Percentiles rank a stretch among this genome's conserved stretches.
Evolutionary conservation across 83 land plant species (phyloP).

Genomic region (Diphasiastrum complanatum): DNA sequence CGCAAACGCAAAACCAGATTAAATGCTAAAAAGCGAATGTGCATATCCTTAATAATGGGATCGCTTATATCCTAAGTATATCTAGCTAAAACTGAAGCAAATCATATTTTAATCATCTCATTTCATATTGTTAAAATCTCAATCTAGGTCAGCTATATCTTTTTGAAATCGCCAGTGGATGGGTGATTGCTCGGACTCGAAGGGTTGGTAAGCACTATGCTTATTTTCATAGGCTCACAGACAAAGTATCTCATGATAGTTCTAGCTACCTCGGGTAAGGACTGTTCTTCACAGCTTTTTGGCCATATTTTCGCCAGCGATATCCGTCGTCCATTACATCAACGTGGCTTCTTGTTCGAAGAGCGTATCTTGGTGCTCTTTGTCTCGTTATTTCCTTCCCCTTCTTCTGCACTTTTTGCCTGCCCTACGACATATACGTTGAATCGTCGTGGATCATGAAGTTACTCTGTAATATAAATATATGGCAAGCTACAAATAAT

Average conservation of each 20-base stretch:
- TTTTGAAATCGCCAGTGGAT: no score
- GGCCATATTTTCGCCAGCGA: conserved; percentile 35
- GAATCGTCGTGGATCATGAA: no score
- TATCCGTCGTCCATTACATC: conserved; percentile 28
- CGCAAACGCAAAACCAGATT: background rate
- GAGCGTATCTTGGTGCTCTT: conserved; percentile 23
- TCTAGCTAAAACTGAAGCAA: no score
- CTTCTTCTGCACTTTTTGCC: conserved; percentile 21
- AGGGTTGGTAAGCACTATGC: no score
- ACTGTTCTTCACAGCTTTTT: conserved; percentile 25
- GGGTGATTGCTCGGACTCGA: background rate
- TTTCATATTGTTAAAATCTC: no score
- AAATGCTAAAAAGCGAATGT: background rate
- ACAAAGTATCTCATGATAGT: background rate
- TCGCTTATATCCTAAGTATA: background rate
- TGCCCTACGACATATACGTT: no score
- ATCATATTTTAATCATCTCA: no score
- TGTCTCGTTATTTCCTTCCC: background rate
- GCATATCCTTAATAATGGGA: background rate
- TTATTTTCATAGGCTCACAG: no score
- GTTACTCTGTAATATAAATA: no score
- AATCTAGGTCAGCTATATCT: no score
- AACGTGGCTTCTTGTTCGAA: conserved; percentile 15
- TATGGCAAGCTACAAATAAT: no score
- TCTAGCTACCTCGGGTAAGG: conserved; percentile 25